Percentiles rank a stretch among this genome's conserved stretches.
phyloP scores from a whole-genome alignment of 176 grass and related monocot genomes.

The Triticum turgidum region DNA sequence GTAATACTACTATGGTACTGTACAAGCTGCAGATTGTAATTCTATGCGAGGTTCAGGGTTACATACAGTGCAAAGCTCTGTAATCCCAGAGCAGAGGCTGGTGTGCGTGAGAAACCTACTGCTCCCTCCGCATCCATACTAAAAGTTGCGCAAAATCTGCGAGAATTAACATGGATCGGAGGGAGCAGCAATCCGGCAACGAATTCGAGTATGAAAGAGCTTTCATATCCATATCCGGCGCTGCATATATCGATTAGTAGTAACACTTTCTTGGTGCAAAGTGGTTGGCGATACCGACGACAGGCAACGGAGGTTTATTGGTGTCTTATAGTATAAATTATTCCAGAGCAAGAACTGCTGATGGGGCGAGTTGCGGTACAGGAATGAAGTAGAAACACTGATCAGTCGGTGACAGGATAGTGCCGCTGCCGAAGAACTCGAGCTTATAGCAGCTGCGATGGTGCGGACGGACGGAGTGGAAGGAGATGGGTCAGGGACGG shows the following conservation, averaged over 20 bases:
- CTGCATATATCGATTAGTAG: background rate
- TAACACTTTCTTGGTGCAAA: background rate
- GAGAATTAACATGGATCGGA: no score
- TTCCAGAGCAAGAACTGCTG: background rate
- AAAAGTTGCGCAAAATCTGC: no score
- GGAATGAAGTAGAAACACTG: background rate
- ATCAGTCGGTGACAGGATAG: background rate
- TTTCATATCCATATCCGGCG: conserved; percentile 1
- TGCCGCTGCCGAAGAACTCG: background rate
- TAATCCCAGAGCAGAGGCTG: background rate
- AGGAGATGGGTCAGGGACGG: conserved; percentile 10
- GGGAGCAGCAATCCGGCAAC: background rate
- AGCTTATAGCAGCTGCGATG: background rate
- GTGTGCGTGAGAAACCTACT: background rate
- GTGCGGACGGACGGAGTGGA: background rate
- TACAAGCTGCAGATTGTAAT: background rate
- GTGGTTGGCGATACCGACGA: background rate
- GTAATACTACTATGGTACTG: conserved; percentile 5
- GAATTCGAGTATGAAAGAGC: background rate
- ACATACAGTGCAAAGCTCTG: background rate
- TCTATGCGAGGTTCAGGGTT: background rate
- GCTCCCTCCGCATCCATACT: no score
- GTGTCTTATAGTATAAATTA: background rate
- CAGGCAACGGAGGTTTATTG: background rate
- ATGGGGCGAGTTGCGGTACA: background rate